These are phyloP conservation scores for Mycena maculata DNA, from an alignment of 768 basidiomycete genomes.

Conservation along the genomic window DNA sequence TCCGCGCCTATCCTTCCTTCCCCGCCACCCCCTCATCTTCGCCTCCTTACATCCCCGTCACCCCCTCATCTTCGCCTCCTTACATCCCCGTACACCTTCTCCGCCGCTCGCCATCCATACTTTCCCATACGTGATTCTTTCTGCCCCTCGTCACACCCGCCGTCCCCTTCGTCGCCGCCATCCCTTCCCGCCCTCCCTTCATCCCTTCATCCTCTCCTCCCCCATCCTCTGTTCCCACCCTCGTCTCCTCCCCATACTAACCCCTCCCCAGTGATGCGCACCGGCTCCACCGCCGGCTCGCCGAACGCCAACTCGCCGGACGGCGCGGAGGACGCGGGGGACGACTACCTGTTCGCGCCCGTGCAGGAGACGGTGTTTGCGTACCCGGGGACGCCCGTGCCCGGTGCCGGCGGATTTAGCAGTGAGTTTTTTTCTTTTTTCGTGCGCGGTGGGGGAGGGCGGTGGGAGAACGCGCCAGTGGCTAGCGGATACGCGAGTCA, in stretches of 20 bases:
- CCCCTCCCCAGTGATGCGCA: conserved; percentile 74
- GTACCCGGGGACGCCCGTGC: conserved; percentile 47
- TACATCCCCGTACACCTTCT: too few species aligned
- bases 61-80: too few species aligned
- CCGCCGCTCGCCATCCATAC: too few species aligned
- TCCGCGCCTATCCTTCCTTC: too few species aligned
- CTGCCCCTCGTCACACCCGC: too few species aligned
- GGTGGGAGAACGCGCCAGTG: too few species aligned
- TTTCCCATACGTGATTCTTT: too few species aligned
- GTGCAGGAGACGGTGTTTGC: conserved; percentile 47
- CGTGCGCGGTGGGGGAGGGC: too few species aligned
- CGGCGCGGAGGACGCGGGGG: conserved; percentile 29
- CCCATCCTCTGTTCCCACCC: background rate
- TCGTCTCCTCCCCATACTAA: background rate
- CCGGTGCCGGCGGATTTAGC: conserved; percentile 32
- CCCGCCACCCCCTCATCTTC: too few species aligned
- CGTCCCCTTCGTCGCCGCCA: background rate
- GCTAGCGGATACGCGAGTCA: too few species aligned
- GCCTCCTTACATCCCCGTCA: too few species aligned
- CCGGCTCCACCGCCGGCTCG: conserved; percentile 44
- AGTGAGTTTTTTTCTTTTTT: conserved; percentile 9
- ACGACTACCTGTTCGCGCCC: conserved; percentile 57
- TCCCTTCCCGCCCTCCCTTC: background rate
- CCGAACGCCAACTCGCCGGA: conserved; percentile 23
- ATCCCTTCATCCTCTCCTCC: background rate